Percentiles rank a stretch among this genome's conserved stretches.
Conservation (phyloP, 495 filamentous ascomycete species). For the Chaetomium tenue region DNA sequence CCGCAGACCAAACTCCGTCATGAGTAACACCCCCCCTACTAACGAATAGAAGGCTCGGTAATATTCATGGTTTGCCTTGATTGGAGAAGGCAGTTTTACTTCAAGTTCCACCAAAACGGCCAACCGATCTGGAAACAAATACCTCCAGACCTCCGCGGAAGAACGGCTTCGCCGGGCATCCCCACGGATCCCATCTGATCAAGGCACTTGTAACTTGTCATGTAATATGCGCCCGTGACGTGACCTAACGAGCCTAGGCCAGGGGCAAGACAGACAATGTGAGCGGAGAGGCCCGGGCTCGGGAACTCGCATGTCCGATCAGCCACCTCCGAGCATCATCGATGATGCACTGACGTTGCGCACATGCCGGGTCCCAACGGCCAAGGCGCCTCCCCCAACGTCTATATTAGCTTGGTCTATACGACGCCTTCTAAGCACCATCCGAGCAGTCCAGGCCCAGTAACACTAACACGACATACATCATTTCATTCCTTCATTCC, state of each 20-base stretch:
- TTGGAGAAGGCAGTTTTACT: background rate
- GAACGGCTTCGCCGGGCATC: background rate
- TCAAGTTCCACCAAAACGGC: background rate
- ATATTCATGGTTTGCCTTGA: background rate
- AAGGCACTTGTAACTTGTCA: background rate
- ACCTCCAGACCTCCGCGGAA: conserved; percentile 7
- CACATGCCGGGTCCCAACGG: background rate
- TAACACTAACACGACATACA: too few species aligned
- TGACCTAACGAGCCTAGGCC: background rate
- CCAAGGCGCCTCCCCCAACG: background rate
- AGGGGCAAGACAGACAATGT: background rate
- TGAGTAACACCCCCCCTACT: background rate
- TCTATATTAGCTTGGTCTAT: background rate
- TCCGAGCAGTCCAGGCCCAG: too few species aligned
- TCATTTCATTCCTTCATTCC: too few species aligned
- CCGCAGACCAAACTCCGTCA: conserved; percentile 4
- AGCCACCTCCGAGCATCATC: background rate
- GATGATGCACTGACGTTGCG: conserved; percentile 4
- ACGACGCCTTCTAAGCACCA: background rate
- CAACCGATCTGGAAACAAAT: background rate
- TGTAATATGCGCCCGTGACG: conserved; percentile 11
- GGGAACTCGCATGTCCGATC: conserved; percentile 3
- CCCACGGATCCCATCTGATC: too few species aligned
- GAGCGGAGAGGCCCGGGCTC: background rate
- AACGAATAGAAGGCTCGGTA: background rate